Evolutionary conservation across 495 filamentous ascomycete genomes (phyloP).

Genomic region (Clavariopsis aquatica): DNA sequence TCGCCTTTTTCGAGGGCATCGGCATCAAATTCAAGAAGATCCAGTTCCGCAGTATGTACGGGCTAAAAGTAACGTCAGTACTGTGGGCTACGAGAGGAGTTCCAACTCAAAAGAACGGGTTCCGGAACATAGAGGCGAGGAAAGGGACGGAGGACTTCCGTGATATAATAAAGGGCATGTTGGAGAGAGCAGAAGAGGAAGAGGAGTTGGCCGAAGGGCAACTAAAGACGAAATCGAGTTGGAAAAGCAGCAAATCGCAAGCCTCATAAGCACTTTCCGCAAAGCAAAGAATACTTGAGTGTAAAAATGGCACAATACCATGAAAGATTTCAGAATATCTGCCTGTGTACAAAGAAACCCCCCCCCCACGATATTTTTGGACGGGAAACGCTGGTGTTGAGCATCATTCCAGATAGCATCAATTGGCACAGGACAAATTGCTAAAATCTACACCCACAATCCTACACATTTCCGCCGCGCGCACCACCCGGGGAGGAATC

Average conservation of each 20-base stretch:
- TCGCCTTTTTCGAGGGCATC: slow-evolving; percentile 20
- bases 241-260: neutral
- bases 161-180: slow-evolving; percentile 15
- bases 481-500: too few species aligned
- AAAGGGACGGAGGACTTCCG: slow-evolving; percentile 7
- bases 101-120: neutral
- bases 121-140: neutral
- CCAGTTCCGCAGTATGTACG: slow-evolving; percentile 18
- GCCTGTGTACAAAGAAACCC: too few species aligned
- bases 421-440: too few species aligned
- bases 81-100: slow-evolving; percentile 16
- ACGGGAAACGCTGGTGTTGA: too few species aligned
- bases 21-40: slow-evolving; percentile 29
- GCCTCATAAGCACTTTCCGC: too few species aligned
- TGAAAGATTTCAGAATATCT: too few species aligned
- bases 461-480: too few species aligned
- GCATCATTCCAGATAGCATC: too few species aligned
- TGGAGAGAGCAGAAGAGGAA: slow-evolving; percentile 18
- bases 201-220: slow-evolving; percentile 7
- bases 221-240: neutral
- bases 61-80: slow-evolving; percentile 24
- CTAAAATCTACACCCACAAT: too few species aligned
- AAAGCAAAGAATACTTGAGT: too few species aligned
- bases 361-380: too few species aligned
- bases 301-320: too few species aligned